Conservation (phyloP, 2,329 filamentous ascomycete genomes). For the Talaromyces sp. region DNA sequence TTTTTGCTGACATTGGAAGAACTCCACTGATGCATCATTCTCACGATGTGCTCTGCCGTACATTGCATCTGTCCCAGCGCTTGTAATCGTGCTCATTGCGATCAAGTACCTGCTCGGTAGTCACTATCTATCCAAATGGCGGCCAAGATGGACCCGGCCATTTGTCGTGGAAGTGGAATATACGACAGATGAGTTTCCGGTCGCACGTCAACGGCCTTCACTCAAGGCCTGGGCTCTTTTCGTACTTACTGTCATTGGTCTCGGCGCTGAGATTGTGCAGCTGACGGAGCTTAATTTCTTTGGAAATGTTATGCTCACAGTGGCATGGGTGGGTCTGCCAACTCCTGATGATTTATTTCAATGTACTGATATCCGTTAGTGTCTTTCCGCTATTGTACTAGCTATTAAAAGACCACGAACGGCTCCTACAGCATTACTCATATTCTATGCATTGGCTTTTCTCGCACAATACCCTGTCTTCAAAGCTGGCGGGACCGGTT, state of each 20-base stretch:
- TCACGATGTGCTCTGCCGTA: conserved; percentile 36
- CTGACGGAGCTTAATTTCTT: conserved; percentile 23
- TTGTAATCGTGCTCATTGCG: conserved; percentile 27
- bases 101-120: conserved; percentile 29
- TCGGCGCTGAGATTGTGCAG: conserved; percentile 31
- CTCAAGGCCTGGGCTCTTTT: conserved; percentile 40
- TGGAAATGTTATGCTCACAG: conserved; percentile 20
- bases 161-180: conserved; percentile 49
- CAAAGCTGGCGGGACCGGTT: conserved; percentile 22
- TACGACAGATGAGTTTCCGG: conserved; percentile 29
- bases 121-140: conserved; percentile 24
- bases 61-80: conserved; percentile 30
- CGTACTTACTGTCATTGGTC: conserved; percentile 36
- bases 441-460: conserved; percentile 33
- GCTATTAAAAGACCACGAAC: conserved; percentile 40
- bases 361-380: conserved; percentile 30
- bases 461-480: conserved; percentile 35
- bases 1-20: conserved; percentile 25
- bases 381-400: conserved; percentile 34
- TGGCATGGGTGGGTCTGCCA: conserved; percentile 33
- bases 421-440: conserved; percentile 40
- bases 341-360: no score
- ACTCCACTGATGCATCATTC: conserved; percentile 36
- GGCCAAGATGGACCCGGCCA: conserved; percentile 51
- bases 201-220: conserved; percentile 29